Base-by-base conservation (phyloP, 208 protist species). In the Trypanosoma theileri region DNA sequence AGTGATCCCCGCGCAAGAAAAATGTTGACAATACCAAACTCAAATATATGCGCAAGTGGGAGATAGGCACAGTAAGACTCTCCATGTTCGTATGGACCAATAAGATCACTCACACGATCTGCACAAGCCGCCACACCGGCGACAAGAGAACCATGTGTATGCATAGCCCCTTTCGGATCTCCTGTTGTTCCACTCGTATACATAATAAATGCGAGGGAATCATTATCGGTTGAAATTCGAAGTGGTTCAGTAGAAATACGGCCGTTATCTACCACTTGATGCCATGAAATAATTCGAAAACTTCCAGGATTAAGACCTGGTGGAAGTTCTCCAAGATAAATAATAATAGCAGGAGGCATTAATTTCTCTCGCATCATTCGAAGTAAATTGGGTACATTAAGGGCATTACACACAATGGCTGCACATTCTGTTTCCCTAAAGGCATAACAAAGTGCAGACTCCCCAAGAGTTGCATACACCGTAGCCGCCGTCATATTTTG, bases 401-500 rank as follows among this genome's bases (percentile, higher is more conserved):
- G 73, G 59, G 73, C 84, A 71, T 86, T 93, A 73, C 81, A 91
- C 42, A 91, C 59, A 28, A 94, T 86, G n/a, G 76, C 88, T 3
- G 52, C 31, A 40, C 85, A 76, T 35, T 83, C 71, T 35, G 85
- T 88, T 69, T 94, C 80, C 55, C 77, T 59, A 53, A 94, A 66
- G 4, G 87, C 88, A 73, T 91, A 80, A 6, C 57, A 60, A 9
- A 96, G 73, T 3, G 85, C 80, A 9, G 79, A 81, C 63, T 92
- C 83, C 31, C 89, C 91, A n/a, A 94, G 85, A 73, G 91, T 96
- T 17, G 88, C 77, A 77, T 96, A 94, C n/a, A 91, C 86, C 28
- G 90, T 96, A 31, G 75, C 64, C 41, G 73, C 83, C 42, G 91
- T 78, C 54, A 90, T 65, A 58, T 69, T 50, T 64, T 82, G 81